These are phyloP conservation scores for Coemansia sp. DNA, from an alignment of 192 early-diverging fungal genomes.

Conservation along the genomic window DNA sequence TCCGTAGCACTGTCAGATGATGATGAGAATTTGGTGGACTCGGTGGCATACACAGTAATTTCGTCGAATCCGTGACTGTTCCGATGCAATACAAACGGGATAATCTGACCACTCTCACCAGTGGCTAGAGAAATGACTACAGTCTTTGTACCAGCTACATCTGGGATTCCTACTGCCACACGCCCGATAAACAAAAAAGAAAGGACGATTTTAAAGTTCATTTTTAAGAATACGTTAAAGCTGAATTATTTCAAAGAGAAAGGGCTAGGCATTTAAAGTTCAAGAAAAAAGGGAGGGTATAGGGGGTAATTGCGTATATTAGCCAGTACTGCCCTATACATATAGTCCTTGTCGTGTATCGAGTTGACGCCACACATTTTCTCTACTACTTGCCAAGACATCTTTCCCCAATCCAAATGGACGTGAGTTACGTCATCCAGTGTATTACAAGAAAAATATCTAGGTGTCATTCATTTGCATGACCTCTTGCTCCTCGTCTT, in stretches of 20 bases:
- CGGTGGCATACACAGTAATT: background rate
- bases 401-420: background rate
- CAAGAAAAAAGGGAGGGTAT: background rate
- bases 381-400: background rate
- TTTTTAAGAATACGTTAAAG: background rate
- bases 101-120: slow-evolving; percentile 23
- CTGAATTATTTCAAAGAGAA: background rate
- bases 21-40: background rate
- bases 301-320: slow-evolving; percentile 9
- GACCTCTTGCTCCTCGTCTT: slow-evolving; percentile 45
- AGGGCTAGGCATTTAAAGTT: background rate
- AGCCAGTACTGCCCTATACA: slow-evolving; percentile 7
- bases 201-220: background rate
- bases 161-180: slow-evolving; percentile 16
- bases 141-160: slow-evolving; percentile 36
- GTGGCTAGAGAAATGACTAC: slow-evolving; percentile 41
- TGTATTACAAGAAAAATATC: background rate
- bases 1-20: background rate
- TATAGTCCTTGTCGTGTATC: background rate
- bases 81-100: slow-evolving; percentile 27
- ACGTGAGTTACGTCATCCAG: background rate
- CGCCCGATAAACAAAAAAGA: background rate
- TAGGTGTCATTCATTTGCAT: slow-evolving; percentile 15
- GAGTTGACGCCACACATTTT: background rate
- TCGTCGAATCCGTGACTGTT: slow-evolving; percentile 18